Evolutionary conservation across 768 basidiomycete species (phyloP), one percentile per base, ranked within the genome.

Genomic region (Aureoboletus auriporus): DNA sequence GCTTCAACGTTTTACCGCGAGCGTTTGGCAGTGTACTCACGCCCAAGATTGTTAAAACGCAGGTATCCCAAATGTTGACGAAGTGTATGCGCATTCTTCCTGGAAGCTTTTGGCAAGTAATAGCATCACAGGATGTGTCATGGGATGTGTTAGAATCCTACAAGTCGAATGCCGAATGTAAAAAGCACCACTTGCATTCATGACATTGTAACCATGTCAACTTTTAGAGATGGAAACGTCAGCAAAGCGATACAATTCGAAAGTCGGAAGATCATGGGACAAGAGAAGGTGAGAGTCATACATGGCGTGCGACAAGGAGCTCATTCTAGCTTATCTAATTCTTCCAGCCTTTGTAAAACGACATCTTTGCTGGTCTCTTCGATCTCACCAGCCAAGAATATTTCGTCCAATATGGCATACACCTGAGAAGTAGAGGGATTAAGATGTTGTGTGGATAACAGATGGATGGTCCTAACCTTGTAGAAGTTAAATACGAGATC

Each of bases 401-500:
- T 91, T 64, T 99, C 96, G 64, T 99, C 96, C 48, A 99, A 75
- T 46, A 99, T 97, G 3, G 96, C 93, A 61, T 99, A 98, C 7
- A 98, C 95, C 91, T 37, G 34, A 29, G 10, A 17, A 9, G 42
- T 45, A 14, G 2, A 16, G 14, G 10, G 6, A 37, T 57, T 36
- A 51, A 31, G 20, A 44, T 28, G 17, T 29, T 23, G 51, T 67
- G 2, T 2, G 11, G 3, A 31, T 8, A 39, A 44, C 14, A 1
- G 23, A 29, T 43, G 23, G 39, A 39, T 16, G 34, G 12, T 27
- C 16, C 55, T 49, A 36, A 87, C 91, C 75, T 98, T 98, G 71
- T 98, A 96, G 66, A 98, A 99, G 68, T 97, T 97, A 75, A 98
- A 99, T 3, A 99, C 96, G 0, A 99, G 79, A 63, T 98, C 96